Evolutionary conservation across 78 protist genomes (phyloP).

Genomic region (Acrasis kona): DNA sequence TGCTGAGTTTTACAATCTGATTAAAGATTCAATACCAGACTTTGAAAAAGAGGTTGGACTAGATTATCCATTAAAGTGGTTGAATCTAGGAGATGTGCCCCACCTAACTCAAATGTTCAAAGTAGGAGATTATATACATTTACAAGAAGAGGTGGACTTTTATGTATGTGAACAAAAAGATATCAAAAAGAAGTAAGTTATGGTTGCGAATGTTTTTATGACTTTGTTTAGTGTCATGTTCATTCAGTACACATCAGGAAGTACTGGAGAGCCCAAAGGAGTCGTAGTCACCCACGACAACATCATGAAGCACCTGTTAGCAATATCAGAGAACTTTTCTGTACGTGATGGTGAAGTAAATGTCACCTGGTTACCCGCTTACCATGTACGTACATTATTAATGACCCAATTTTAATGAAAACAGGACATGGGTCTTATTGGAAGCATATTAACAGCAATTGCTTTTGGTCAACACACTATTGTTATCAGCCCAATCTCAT

Average conservation of each 20-base stretch:
- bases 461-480: neutral
- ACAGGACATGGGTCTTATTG: neutral
- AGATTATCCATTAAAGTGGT: neutral
- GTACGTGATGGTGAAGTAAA: neutral
- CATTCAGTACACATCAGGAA: neutral
- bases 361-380: neutral
- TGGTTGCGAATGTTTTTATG: no score
- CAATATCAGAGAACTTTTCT: neutral
- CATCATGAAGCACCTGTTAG: neutral
- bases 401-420: no score
- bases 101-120: no score
- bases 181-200: neutral
- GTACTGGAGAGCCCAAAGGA: neutral
- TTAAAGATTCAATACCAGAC: neutral
- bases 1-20: neutral
- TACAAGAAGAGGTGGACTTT: neutral
- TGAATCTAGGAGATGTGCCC: neutral
- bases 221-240: no score
- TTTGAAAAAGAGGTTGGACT: neutral
- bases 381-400: no score
- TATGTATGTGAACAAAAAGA: neutral
- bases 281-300: neutral
- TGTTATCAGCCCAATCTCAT: constrained; percentile 13
- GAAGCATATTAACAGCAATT: neutral
- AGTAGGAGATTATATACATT: no score